phyloP scores from a whole-genome alignment of 176 grass and related monocot species.

The Cymbopogon citratus region DNA sequence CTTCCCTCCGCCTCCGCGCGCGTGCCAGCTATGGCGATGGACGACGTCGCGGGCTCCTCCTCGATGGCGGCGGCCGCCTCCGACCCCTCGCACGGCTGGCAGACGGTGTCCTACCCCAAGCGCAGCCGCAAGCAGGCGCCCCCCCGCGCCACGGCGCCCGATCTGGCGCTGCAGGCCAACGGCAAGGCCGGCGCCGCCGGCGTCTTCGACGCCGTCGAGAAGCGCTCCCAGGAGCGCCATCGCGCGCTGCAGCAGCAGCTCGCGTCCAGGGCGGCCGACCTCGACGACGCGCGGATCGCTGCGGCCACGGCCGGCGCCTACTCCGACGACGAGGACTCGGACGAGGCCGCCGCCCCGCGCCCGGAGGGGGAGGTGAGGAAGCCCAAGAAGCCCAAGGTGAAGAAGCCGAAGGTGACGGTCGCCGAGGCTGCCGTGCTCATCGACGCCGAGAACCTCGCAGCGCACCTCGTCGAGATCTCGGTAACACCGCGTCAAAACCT shows the following conservation, averaged over 20 bases:
- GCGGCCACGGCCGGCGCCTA: conserved; percentile 13
- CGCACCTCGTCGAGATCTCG: conserved; percentile 75
- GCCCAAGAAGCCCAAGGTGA: conserved; percentile 69
- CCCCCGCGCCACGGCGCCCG: conserved; percentile 13
- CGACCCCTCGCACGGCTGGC: conserved; percentile 72
- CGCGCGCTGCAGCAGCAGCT: conserved; percentile 55
- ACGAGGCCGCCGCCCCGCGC: conserved; percentile 24
- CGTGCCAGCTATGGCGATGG: conserved; percentile 45
- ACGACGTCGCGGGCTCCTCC: conserved; percentile 50
- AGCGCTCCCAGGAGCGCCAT: conserved; percentile 74
- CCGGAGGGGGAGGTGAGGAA: conserved; percentile 64
- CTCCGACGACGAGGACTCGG: conserved; percentile 59
- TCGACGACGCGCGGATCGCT: conserved; percentile 21
- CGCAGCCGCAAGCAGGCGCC: conserved; percentile 64
- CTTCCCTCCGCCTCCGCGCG: neutral
- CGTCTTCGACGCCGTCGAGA: conserved; percentile 81
- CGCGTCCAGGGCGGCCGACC: conserved; percentile 34
- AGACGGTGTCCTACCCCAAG: conserved; percentile 89
- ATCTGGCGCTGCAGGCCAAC: conserved; percentile 35
- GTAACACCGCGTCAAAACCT: conserved; percentile 21
- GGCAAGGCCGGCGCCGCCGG: neutral
- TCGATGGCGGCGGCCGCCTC: conserved; percentile 6
- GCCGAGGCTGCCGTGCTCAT: conserved; percentile 67
- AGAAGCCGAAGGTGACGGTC: conserved; percentile 87
- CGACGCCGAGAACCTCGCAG: conserved; percentile 61